Base-by-base conservation (phyloP, 805 yeast genomes). In the Wickerhamomyces pijperi region DNA sequence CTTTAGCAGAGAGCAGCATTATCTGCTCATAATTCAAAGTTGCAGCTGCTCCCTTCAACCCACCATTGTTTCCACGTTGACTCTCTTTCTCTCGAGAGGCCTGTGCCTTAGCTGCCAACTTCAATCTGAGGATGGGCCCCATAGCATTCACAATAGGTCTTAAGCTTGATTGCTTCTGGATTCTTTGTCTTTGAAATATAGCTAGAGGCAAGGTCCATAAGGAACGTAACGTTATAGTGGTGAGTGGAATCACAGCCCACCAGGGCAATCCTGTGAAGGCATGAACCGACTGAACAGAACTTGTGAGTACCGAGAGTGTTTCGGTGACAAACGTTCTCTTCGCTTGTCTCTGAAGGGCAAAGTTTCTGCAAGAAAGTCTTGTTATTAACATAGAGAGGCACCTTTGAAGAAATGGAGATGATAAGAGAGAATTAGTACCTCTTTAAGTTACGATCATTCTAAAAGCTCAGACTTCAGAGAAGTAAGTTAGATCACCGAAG, bases 201-300 rank as follows among this genome's bases (percentile, higher is more conserved):
- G 94, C 85, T 17, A 88, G 59, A 4, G 97, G 97, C 7, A 86
- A 54, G 0, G 96, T 88, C 56, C 82, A 64, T 2, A 66, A 45
- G 0, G 82, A 54, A 46, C 97, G 68, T 17, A 88, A 55, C 0
- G 75, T 61, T 19, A 87, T 54, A 0, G 96, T 84, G 0, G 82
- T 61, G 5, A 76, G 28, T 0, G 97, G 97, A 9, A 88, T 80
- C 31, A 86, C 60, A 0, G 74, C 72, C 67, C 84, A 76, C 96
- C 97, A 88, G 3, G 94, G 86, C 2, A 88, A 49, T 0, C 82
- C 82, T 1, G 77, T 55, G n/a, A 50, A 40, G 8, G 68, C 58
- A 56, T 82, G 90, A 1, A 74, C 37, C 1, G 61, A 43, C 42
- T 70, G 73, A 17, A 79, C 46, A 11, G 56, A 41, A 11, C 58